A percentile compares a stretch with the other conserved stretches of the same genome.
Evolutionary conservation across 129 eudicot genomes (phyloP).

Genomic region (Artemisia tridentata): DNA sequence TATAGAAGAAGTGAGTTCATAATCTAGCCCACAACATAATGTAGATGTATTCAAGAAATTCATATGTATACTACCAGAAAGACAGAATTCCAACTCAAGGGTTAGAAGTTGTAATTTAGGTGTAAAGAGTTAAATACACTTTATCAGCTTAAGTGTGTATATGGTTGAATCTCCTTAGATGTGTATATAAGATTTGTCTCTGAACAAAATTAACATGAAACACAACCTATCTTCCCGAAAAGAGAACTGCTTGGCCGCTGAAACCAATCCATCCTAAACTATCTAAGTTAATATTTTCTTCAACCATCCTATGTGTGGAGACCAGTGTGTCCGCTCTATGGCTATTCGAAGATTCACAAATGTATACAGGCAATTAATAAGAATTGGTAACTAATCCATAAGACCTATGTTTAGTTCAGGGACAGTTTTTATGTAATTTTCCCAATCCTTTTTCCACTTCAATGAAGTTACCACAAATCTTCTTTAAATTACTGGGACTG

Average conservation of each 20-base stretch:
- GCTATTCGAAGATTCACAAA: neutral
- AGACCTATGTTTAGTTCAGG: neutral
- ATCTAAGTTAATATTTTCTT: neutral
- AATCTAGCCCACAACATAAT: too few relatives aligned
- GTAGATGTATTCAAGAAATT: too few relatives aligned
- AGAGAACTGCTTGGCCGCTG: neutral
- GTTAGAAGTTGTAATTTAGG: too few relatives aligned
- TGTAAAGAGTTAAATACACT: too few relatives aligned
- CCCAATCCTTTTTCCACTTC: neutral
- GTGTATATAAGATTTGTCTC: neutral
- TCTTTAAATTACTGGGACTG: neutral
- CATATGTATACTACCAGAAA: too few relatives aligned
- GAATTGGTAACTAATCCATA: neutral
- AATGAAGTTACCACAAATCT: neutral
- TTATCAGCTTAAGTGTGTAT: too few relatives aligned
- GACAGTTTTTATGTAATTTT: neutral
- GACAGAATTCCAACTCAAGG: too few relatives aligned
- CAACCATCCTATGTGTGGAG: conserved; percentile 6
- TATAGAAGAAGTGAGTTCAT: too few relatives aligned
- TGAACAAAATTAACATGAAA: neutral
- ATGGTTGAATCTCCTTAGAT: too few relatives aligned
- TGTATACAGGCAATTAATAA: neutral
- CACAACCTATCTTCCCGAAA: neutral
- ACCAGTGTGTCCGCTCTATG: neutral
- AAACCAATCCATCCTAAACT: conserved; percentile 2